phyloP scores from a whole-genome alignment of 768 basidiomycete genomes.

The Russula abietina region DNA sequence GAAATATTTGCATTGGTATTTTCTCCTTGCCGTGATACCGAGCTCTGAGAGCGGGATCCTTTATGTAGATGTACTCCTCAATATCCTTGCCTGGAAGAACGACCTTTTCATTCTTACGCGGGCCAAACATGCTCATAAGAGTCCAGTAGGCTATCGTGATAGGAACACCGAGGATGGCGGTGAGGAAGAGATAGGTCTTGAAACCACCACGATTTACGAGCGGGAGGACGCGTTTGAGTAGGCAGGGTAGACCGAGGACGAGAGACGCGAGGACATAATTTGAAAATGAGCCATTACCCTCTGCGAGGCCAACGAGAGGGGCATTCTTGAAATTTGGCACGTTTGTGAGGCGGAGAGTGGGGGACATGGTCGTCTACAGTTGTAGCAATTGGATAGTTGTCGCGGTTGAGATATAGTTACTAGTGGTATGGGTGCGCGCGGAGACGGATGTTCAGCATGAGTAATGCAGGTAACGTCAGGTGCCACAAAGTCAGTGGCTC shows the following conservation, averaged over 20 bases:
- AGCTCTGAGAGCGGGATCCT: constrained; percentile 72
- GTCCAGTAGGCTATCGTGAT: constrained; percentile 86
- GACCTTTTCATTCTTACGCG: constrained; percentile 80
- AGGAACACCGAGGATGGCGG: constrained; percentile 68
- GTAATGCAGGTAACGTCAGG: too few species aligned
- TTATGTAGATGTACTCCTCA: constrained; percentile 86
- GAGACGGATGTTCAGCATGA: too few species aligned
- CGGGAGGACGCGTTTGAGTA: constrained; percentile 78
- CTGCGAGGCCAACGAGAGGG: constrained; percentile 71
- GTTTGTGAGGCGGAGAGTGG: constrained; percentile 41
- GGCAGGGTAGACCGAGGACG: constrained; percentile 74
- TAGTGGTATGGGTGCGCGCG: too few species aligned
- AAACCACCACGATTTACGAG: constrained; percentile 79
- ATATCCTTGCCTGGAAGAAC: constrained; percentile 77
- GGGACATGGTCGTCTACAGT: constrained; percentile 15
- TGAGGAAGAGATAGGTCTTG: constrained; percentile 79
- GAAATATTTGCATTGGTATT: constrained; percentile 96
- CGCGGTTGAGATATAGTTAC: too few species aligned
- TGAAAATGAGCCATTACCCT: constrained; percentile 81
- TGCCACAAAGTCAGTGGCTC: too few species aligned
- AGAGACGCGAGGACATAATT: constrained; percentile 73
- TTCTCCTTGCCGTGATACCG: constrained; percentile 80
- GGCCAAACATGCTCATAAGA: constrained; percentile 74
- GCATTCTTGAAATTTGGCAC: constrained; percentile 80
- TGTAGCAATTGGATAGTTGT: too few species aligned